phyloP scores from a whole-genome alignment of 495 filamentous ascomycete species.

The Neurospora hispaniola region DNA sequence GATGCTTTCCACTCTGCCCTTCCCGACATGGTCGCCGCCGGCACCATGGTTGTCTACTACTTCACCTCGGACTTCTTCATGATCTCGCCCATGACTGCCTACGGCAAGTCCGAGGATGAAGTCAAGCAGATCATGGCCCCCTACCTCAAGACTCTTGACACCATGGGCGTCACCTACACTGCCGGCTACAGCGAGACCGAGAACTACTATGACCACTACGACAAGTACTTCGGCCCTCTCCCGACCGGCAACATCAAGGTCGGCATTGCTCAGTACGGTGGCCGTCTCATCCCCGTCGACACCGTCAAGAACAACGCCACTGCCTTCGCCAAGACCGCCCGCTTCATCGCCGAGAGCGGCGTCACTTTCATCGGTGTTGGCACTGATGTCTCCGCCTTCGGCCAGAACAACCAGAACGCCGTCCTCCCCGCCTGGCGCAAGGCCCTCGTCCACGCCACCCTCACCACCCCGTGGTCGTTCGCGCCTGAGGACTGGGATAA shows the following conservation, averaged over 20 bases:
- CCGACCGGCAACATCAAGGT: conserved; percentile 33
- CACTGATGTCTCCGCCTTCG: conserved; percentile 20
- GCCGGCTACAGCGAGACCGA: conserved; percentile 20
- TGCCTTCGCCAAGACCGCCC: conserved; percentile 28
- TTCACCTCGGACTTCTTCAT: conserved; percentile 38
- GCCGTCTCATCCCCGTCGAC: conserved; percentile 48
- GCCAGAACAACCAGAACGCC: conserved; percentile 27
- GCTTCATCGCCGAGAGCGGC: conserved; percentile 30
- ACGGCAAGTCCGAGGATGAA: conserved; percentile 24
- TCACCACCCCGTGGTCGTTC: conserved; percentile 16
- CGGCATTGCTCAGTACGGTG: conserved; percentile 43
- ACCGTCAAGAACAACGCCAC: conserved; percentile 28
- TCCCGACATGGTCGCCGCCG: conserved; percentile 15
- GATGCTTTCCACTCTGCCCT: conserved; percentile 19
- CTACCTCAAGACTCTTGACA: conserved; percentile 19
- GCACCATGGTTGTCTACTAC: conserved; percentile 33
- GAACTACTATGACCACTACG: conserved; percentile 38
- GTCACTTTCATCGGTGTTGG: conserved; percentile 28
- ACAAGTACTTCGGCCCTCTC: conserved; percentile 31
- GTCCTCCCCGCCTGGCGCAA: conserved; percentile 40
- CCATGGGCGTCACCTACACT: conserved; percentile 20
- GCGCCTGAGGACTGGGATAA: conserved; percentile 13
- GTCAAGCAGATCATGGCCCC: conserved; percentile 26
- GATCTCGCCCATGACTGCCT: conserved; percentile 32
- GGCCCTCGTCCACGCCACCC: conserved; percentile 15